Evolutionary conservation across 139 green algal species (phyloP).

Genomic region (Micractinium conductrix): DNA sequence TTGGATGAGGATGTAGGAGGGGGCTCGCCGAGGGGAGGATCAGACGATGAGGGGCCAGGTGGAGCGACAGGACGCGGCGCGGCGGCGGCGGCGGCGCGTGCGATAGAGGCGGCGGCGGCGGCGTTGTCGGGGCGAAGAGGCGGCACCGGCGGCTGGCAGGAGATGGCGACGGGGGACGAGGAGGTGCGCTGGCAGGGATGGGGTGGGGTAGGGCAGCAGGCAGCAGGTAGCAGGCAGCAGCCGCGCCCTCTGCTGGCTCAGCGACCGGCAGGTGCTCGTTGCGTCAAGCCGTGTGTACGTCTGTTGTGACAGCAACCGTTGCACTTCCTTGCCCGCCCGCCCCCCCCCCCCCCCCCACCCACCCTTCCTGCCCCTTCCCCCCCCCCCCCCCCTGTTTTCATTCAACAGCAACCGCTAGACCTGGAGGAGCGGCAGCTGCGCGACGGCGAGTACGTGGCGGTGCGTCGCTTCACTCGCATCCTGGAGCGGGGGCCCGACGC

Average conservation of each 20-base stretch:
- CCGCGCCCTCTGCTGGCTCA: no score
- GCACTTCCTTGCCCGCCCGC: no score
- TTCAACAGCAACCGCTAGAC: no score
- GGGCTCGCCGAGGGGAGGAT: slow-evolving; percentile 15
- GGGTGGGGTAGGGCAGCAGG: background rate
- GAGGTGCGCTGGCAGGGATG: no score
- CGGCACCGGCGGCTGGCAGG: background rate
- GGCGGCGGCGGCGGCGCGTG: background rate
- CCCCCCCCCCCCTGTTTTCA: background rate
- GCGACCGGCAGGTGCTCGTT: no score
- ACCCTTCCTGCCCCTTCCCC: background rate
- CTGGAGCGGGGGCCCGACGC: slow-evolving; percentile 68
- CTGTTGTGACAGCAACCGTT: no score
- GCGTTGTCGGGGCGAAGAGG: no score
- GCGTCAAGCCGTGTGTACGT: no score
- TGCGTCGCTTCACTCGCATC: slow-evolving; percentile 78
- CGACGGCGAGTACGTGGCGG: slow-evolving; percentile 83
- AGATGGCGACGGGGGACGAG: background rate
- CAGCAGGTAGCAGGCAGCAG: no score
- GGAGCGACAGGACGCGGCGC: background rate
- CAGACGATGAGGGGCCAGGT: slow-evolving; percentile 37
- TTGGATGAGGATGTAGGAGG: slow-evolving; percentile 53
- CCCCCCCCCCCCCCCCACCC: background rate
- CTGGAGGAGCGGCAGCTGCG: slow-evolving; percentile 53
- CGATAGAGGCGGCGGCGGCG: background rate